Conservation (phyloP, 768 basidiomycete species). For the Suillus subaureus region DNA sequence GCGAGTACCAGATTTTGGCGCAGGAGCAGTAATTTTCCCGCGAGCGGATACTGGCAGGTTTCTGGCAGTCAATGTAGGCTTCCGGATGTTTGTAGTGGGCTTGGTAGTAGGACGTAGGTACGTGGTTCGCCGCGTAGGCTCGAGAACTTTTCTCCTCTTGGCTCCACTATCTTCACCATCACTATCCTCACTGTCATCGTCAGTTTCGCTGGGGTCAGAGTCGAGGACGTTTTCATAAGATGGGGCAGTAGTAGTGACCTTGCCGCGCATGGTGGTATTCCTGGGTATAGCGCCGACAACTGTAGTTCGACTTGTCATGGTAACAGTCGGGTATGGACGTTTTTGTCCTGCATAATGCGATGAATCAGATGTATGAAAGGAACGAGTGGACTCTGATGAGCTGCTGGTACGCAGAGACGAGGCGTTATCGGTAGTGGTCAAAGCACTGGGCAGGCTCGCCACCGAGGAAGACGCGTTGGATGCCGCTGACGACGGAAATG, state of each 20-base stretch:
- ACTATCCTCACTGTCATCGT: slow-evolving; percentile 19
- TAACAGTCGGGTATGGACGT: slow-evolving; percentile 29
- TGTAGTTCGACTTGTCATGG: slow-evolving; percentile 8
- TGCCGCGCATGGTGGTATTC: slow-evolving; percentile 32
- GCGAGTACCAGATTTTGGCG: slow-evolving; percentile 15
- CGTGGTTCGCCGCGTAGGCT: slow-evolving; percentile 26
- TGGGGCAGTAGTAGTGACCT: slow-evolving; percentile 7
- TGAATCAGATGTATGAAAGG: slow-evolving; percentile 31
- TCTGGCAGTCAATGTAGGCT: slow-evolving; percentile 16
- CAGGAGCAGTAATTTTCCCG: slow-evolving; percentile 13
- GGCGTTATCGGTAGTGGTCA: slow-evolving; percentile 42
- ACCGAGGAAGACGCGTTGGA: slow-evolving; percentile 27
- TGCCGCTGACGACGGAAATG: slow-evolving; percentile 23
- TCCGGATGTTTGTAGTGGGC: slow-evolving; percentile 18
- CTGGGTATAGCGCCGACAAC: slow-evolving; percentile 15
- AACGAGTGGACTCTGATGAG: slow-evolving; percentile 46
- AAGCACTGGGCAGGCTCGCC: slow-evolving; percentile 29
- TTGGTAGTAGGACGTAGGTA: slow-evolving; percentile 27
- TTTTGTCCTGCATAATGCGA: slow-evolving; percentile 45
- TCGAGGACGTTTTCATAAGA: slow-evolving; percentile 17
- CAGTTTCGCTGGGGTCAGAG: slow-evolving; percentile 24
- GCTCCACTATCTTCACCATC: slow-evolving; percentile 14
- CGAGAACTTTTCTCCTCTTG: slow-evolving; percentile 31
- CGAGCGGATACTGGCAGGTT: slow-evolving; percentile 10
- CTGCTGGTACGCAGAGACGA: slow-evolving; percentile 41